Percentiles rank a stretch among this genome's conserved stretches.
Evolutionary conservation across 2,329 filamentous ascomycete species (phyloP).

Genomic region (Aureobasidium sp.): DNA sequence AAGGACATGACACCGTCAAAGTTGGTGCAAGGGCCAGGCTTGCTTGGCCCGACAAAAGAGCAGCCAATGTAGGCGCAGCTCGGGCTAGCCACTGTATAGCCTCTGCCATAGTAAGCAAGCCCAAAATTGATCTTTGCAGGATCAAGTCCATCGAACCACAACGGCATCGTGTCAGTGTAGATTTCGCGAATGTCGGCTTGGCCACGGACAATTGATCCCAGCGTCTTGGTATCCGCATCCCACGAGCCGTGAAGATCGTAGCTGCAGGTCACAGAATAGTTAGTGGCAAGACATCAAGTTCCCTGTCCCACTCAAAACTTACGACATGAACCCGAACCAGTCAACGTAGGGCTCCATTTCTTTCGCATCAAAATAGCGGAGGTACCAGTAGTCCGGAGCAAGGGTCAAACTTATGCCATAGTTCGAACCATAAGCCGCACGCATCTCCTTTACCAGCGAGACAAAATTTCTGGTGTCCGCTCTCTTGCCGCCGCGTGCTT

Average conservation of each 20-base stretch:
- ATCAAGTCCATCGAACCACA: conserved; percentile 39
- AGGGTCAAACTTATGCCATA: conserved; percentile 20
- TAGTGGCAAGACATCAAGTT: not conserved
- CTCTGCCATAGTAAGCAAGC: conserved; percentile 42
- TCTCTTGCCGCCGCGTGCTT: conserved; percentile 32
- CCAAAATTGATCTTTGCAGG: conserved; percentile 42
- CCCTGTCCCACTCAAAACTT: no score
- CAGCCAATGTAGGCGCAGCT: conserved; percentile 22
- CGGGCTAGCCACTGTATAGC: conserved; percentile 32
- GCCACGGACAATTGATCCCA: conserved; percentile 30
- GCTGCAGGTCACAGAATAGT: not conserved
- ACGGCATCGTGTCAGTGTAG: conserved; percentile 28
- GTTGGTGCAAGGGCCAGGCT: conserved; percentile 23
- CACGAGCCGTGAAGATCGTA: conserved; percentile 35
- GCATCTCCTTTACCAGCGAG: conserved; percentile 27
- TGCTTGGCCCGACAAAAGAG: conserved; percentile 17
- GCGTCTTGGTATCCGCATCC: conserved; percentile 31
- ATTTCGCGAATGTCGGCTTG: conserved; percentile 42
- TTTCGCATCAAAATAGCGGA: conserved; percentile 24
- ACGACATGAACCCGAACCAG: no score
- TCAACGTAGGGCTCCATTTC: conserved; percentile 35
- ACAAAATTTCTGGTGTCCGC: conserved; percentile 36
- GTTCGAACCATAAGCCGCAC: conserved; percentile 27
- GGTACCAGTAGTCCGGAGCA: conserved; percentile 26
- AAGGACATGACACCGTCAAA: conserved; percentile 20